These are phyloP conservation scores for Torulaspora delbrueckii DNA, from an alignment of 805 yeast genomes.

Conservation along the genomic window DNA sequence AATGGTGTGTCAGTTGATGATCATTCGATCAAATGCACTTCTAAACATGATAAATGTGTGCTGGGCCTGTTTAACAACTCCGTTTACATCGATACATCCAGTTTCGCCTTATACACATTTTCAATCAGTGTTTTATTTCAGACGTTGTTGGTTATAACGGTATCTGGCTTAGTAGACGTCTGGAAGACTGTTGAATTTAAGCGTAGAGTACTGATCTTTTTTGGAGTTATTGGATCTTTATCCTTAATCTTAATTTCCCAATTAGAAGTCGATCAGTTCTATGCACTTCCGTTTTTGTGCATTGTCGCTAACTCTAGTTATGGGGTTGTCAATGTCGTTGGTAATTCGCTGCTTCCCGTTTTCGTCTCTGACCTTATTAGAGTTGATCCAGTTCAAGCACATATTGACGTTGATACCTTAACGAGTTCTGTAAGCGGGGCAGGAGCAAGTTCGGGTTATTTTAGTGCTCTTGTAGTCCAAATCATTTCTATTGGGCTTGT, in stretches of 20 bases:
- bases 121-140: constrained; percentile 69
- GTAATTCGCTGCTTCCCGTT: constrained; percentile 66
- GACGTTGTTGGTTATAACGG: constrained; percentile 61
- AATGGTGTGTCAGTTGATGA: constrained; percentile 64
- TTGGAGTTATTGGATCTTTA: constrained; percentile 56
- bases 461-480: constrained; percentile 66
- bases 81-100: constrained; percentile 62
- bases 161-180: constrained; percentile 70
- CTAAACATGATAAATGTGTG: constrained; percentile 42
- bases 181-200: constrained; percentile 42
- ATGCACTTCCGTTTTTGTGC: constrained; percentile 44
- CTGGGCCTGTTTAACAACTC: constrained; percentile 37
- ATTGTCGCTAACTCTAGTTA: constrained; percentile 62
- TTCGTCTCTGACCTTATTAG: constrained; percentile 44
- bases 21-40: constrained; percentile 50
- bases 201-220: constrained; percentile 49
- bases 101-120: constrained; percentile 69
- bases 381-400: constrained; percentile 11
- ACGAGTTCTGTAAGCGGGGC: constrained; percentile 56
- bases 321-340: constrained; percentile 77
- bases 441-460: constrained; percentile 69
- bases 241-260: constrained; percentile 45
- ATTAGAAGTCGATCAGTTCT: constrained; percentile 29
- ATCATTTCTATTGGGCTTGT: constrained; percentile 50
- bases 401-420: constrained; percentile 34